Evolutionary conservation across 2,329 filamentous ascomycete species (phyloP), one percentile per base, ranked within the genome.

Genomic region (Metarhizium album): DNA sequence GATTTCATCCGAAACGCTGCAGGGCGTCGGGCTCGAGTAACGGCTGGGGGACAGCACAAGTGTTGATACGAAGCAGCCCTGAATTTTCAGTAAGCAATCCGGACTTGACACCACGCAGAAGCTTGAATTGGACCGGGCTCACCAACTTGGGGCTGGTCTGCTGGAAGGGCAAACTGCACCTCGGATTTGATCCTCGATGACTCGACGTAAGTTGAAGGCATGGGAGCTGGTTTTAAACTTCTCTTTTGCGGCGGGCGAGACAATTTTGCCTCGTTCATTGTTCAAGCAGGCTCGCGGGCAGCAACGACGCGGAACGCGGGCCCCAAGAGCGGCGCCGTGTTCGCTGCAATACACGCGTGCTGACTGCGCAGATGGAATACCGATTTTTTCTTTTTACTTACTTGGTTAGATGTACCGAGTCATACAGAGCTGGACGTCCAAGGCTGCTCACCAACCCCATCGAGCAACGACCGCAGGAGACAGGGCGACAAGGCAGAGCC

Each of bases 11-110:
- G 56, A 55, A 57, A 18, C 55, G 49, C 13, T 58, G 52, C n/a
- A 63, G 37, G 3, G 54, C 55, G 20, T 57, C 54, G 9, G 64
- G 64, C 38, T 70, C 61, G 7, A 70, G 55, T 42, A 70, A 69
- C 4, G 67, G 67, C 50, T 69, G 66, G 8, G 63, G 52, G 18
- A 61, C 57, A 9, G 58, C 56, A 6, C 56, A 50, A 16, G 59
- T 62, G 47, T 64, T 60, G 52, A 68, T 59, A 24, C 52, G 58
- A 5, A 62, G 29, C 37, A 54, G 50, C 20, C 61, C 64, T 67
- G 29, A 14, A 46, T 43, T 24, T 24, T 4, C 18, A 22, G 22
- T 43, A 24, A 43, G 40, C 13, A 7, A 24, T 1, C 20, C 11
- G 40, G 18, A 9, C 6, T 43, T 22, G 40, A 22, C 13, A 22